Percentiles rank a stretch among this genome's conserved stretches.
Conservation (phyloP, 2,329 filamentous ascomycete genomes). For the Ophiostoma ips region DNA sequence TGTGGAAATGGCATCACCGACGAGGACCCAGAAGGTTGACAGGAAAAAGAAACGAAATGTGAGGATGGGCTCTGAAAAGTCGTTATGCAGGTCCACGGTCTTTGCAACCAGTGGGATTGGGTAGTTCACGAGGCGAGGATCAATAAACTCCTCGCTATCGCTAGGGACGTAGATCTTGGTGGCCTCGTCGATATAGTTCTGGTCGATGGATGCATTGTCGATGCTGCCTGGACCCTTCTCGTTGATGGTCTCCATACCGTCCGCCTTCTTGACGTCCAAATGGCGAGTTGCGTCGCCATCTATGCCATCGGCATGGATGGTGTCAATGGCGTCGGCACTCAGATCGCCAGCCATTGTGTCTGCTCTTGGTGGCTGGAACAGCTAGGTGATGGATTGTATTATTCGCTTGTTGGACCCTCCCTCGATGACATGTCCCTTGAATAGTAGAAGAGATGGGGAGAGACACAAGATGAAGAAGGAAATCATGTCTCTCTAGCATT, state of each 20-base stretch:
- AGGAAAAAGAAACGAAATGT: slow-evolving; percentile 21
- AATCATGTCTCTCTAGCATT: too few species aligned
- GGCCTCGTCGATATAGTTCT: slow-evolving; percentile 10
- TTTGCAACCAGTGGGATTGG: slow-evolving; percentile 21
- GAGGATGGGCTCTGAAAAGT: slow-evolving; percentile 21
- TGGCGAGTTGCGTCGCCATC: neutral
- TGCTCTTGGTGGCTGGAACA: neutral
- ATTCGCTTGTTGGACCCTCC: too few species aligned
- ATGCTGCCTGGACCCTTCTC: neutral
- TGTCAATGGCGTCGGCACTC: neutral
- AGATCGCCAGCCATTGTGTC: neutral
- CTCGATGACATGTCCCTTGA: too few species aligned
- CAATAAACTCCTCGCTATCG: slow-evolving; percentile 19
- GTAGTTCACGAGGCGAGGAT: slow-evolving; percentile 20
- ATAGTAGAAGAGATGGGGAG: too few species aligned
- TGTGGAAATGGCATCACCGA: slow-evolving; percentile 19
- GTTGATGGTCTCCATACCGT: neutral
- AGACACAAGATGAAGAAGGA: too few species aligned
- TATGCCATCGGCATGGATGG: neutral
- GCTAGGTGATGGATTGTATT: too few species aligned
- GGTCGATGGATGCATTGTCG: neutral
- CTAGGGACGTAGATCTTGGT: slow-evolving; percentile 15
- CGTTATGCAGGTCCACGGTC: slow-evolving; percentile 21
- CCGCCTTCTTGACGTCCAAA: neutral
- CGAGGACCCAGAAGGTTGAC: slow-evolving; percentile 20